Percentiles rank a stretch among this genome's conserved stretches.
Evolutionary conservation across 768 basidiomycete genomes (phyloP).

Genomic region (Mycena leptocephala): DNA sequence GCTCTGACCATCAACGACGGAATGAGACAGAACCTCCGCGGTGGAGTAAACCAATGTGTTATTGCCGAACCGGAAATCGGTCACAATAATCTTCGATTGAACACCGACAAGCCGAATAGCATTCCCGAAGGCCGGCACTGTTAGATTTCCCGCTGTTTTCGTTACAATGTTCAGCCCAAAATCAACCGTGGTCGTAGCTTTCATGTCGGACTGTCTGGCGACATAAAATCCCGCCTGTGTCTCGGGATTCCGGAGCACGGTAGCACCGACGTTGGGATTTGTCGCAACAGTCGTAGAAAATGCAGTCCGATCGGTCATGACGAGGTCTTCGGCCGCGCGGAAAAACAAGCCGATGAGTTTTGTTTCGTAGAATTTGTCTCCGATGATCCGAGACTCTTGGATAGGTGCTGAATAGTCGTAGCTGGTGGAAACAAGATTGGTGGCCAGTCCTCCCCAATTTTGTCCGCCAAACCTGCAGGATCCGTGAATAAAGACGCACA

Average conservation of each 20-base stretch:
- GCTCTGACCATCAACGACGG: slow-evolving; percentile 56
- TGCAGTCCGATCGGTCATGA: slow-evolving; percentile 69
- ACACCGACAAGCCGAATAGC: slow-evolving; percentile 60
- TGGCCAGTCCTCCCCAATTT: slow-evolving; percentile 34
- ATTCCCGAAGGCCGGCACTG: slow-evolving; percentile 57
- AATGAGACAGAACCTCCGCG: slow-evolving; percentile 67
- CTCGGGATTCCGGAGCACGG: slow-evolving; percentile 64
- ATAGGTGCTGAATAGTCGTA: slow-evolving; percentile 75
- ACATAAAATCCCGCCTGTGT: slow-evolving; percentile 67
- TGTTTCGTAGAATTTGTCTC: slow-evolving; percentile 68
- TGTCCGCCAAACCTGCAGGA: slow-evolving; percentile 16
- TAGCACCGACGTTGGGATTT: slow-evolving; percentile 56
- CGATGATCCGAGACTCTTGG: slow-evolving; percentile 63
- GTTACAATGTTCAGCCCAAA: slow-evolving; percentile 66
- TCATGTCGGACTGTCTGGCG: slow-evolving; percentile 65
- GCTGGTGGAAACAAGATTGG: slow-evolving; percentile 46
- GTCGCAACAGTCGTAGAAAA: slow-evolving; percentile 49
- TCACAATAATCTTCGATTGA: slow-evolving; percentile 68
- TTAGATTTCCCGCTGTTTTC: slow-evolving; percentile 54
- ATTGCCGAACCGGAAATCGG: slow-evolving; percentile 70
- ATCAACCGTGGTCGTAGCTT: slow-evolving; percentile 53
- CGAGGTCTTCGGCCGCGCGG: slow-evolving; percentile 68
- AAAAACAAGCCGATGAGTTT: slow-evolving; percentile 73
- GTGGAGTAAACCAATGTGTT: slow-evolving; percentile 68
- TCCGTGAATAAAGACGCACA: not conserved